phyloP scores from a whole-genome alignment of 2,329 filamentous ascomycete species.

The Microthyrium microscopicum region DNA sequence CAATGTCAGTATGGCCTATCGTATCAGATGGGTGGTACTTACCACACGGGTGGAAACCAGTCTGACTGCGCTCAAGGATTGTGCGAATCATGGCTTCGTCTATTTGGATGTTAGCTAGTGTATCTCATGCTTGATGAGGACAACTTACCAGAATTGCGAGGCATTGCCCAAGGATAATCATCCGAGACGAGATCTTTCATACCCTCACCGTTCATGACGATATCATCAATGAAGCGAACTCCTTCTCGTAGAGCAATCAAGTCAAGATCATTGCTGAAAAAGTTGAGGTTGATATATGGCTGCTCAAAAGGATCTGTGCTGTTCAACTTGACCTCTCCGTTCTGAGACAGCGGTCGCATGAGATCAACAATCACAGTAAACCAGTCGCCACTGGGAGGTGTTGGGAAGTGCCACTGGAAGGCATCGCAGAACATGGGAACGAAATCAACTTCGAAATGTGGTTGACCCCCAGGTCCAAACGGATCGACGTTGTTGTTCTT shows the following conservation, averaged over 20 bases:
- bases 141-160: conserved; percentile 31
- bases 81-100: conserved; percentile 40
- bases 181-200: conserved; percentile 36
- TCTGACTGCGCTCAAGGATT: conserved; percentile 40
- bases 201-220: conserved; percentile 39
- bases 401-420: conserved; percentile 33
- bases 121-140: too few species aligned
- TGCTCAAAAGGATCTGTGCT: conserved; percentile 22
- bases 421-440: conserved; percentile 38
- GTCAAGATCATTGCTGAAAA: conserved; percentile 31
- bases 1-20: too few species aligned
- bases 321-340: conserved; percentile 25
- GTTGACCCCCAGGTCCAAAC: conserved; percentile 14
- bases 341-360: conserved; percentile 29
- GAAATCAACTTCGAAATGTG: conserved; percentile 31
- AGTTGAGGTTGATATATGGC: conserved; percentile 28
- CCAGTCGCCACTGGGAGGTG: conserved; percentile 29
- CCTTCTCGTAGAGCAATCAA: conserved; percentile 44
- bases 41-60: conserved; percentile 29
- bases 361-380: conserved; percentile 40
- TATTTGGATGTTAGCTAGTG: too few species aligned
- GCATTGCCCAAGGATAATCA: conserved; percentile 46
- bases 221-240: conserved; percentile 37
- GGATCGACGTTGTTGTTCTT: conserved; percentile 21
- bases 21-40: too few species aligned